Evolutionary conservation across 495 filamentous ascomycete genomes (phyloP), one percentile per base, ranked within the genome.

Genomic region (Trichoderma virens): DNA sequence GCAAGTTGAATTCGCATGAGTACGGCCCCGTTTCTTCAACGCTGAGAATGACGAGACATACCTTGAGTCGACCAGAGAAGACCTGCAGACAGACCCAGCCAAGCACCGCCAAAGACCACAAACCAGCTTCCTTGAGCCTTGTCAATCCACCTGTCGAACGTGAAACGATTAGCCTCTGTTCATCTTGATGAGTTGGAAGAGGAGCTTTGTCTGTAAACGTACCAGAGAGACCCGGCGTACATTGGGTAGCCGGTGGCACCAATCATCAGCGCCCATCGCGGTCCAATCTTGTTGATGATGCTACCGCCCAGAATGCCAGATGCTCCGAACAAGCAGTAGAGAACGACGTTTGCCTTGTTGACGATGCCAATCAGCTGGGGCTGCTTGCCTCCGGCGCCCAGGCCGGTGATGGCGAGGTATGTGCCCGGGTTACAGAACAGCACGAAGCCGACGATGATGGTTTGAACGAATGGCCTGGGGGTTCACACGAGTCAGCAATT

Each of bases 231-330:
- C 20, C 51, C 51, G 3, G 51, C 51, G 16, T 56, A 56, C 51
- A 56, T 56, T 27, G 51, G 51, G 11, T 56, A 56, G 1, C 51
- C 51, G 23, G 51, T 56, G 7, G 51, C 51, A 13, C 51, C 51
- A 56, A 56, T 56, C 51, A 56, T 30, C 7, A 56, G 27, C 11
- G 51, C 51, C 23, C 27, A 56, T 27, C 51, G 51, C 23, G 51
- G 51, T 28, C 51, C 51, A 30, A 56, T 56, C 51, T 56, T 56
- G 51, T 56, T 56, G 51, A 56, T 56, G 51, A 56, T 56, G 51
- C 51, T 56, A 16, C 51, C 51, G 2, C 51, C 51, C 23, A 56
- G 51, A 18, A 56, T 56, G 11, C 51, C 51, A 27, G 51, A 56
- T 8, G 51, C 51, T 27, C 51, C 51, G 11, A 56, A 56, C 13